Percentiles rank a stretch among this genome's conserved stretches.
Evolutionary conservation across 306 rosid genomes (phyloP).

Genomic region (Vicia sativa): DNA sequence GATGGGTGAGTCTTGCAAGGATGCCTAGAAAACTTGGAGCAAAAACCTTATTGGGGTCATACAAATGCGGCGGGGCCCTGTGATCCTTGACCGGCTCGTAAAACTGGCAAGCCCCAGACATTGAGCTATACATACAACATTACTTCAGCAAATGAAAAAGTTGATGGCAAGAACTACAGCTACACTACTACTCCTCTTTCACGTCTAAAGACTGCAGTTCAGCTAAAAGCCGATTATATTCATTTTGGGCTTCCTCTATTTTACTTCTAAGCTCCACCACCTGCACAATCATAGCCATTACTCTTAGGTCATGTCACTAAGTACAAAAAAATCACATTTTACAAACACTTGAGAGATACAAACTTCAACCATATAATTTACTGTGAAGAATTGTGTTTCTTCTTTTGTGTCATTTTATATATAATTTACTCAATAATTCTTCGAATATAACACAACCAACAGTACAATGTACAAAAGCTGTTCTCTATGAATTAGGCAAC

Average conservation of each 20-base stretch:
- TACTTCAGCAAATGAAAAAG: constrained; percentile 36
- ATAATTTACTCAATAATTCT: too few species aligned
- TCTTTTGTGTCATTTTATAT: too few species aligned
- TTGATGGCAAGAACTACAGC: constrained; percentile 35
- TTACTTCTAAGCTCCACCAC: constrained; percentile 55
- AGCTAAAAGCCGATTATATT: constrained; percentile 51
- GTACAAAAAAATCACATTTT: background rate
- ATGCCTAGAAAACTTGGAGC: constrained; percentile 19
- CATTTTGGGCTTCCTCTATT: constrained; percentile 45
- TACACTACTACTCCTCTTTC: constrained; percentile 48
- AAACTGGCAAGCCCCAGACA: constrained; percentile 28
- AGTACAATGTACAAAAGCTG: background rate
- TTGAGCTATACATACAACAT: constrained; percentile 35
- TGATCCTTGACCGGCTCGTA: constrained; percentile 15
- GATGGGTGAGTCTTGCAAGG: constrained; percentile 26
- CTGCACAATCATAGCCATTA: constrained; percentile 48
- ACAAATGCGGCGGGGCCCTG: background rate
- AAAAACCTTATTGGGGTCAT: background rate
- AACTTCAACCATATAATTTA: constrained; percentile 8
- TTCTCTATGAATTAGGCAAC: constrained; percentile 16
- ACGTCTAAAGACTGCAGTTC: constrained; percentile 46
- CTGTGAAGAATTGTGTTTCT: background rate
- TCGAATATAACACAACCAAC: too few species aligned
- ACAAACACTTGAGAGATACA: background rate
- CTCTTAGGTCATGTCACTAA: constrained; percentile 18